A percentile compares a stretch with the other conserved stretches of the same genome.
These are phyloP conservation scores for Xylaria digitata DNA, from an alignment of 2,329 filamentous ascomycete species.

Conservation along the genomic window DNA sequence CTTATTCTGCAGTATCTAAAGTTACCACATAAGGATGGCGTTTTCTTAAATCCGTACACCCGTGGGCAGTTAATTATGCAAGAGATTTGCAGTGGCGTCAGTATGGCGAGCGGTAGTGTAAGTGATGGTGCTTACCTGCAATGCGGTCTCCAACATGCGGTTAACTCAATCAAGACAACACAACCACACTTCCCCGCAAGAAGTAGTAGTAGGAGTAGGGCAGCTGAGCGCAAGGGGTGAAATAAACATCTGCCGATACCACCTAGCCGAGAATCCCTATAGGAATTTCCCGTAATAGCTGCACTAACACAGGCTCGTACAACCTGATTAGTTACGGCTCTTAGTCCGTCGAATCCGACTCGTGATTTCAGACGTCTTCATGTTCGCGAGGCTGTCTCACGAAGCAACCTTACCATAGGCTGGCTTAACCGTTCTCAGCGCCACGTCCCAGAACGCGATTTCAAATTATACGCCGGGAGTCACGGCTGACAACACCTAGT, in stretches of 20 bases:
- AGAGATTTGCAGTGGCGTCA: not conserved
- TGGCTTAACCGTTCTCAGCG: too few species aligned
- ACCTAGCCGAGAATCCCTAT: too few species aligned
- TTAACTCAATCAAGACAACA: not conserved
- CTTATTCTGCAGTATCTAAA: not conserved
- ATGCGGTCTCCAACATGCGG: not conserved
- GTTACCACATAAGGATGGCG: not conserved
- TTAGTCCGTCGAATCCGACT: too few species aligned
- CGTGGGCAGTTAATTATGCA: not conserved
- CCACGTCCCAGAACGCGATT: too few species aligned
- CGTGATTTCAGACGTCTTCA: not conserved
- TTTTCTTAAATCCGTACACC: not conserved
- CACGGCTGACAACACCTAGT: too few species aligned
- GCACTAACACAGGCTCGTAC: not conserved
- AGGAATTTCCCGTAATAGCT: not conserved
- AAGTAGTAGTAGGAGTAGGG: not conserved
- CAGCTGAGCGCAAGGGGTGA: not conserved
- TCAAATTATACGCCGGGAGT: not conserved
- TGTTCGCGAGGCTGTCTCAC: not conserved
- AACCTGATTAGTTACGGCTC: not conserved
- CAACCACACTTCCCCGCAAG: not conserved
- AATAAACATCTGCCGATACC: constrained; percentile 1
- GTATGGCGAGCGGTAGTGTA: not conserved
- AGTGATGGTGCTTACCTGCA: not conserved
- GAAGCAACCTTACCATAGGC: not conserved